Evolutionary conservation across 2,329 filamentous ascomycete species (phyloP).

Genomic region (Colletotrichum coccodes): DNA sequence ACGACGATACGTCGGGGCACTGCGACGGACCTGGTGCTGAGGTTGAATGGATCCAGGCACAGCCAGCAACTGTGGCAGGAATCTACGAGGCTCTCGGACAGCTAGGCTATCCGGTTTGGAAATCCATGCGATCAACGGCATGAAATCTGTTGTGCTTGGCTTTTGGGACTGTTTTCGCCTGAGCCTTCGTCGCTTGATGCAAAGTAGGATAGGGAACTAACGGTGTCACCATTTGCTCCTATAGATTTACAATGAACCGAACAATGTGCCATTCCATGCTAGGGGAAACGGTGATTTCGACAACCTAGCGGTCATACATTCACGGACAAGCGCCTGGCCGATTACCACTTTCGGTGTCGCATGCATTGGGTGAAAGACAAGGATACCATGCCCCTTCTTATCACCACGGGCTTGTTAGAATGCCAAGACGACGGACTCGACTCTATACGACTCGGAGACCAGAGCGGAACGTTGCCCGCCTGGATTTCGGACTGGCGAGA

Average conservation of each 20-base stretch:
- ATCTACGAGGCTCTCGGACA: neutral
- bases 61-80: neutral
- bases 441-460: slow-evolving; percentile 13
- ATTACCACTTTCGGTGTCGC: too few species aligned
- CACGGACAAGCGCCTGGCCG: too few species aligned
- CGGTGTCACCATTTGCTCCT: too few species aligned
- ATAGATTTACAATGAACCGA: too few species aligned
- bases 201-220: neutral
- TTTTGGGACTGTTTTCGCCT: neutral
- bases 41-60: neutral
- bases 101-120: neutral
- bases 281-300: too few species aligned
- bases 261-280: too few species aligned
- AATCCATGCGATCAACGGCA: too few species aligned
- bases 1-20: neutral
- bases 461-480: slow-evolving; percentile 3
- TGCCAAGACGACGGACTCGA: too few species aligned
- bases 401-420: too few species aligned
- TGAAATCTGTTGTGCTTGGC: neutral
- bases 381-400: too few species aligned
- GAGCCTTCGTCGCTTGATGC: neutral
- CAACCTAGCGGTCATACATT: too few species aligned
- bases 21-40: neutral
- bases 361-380: too few species aligned
- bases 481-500: slow-evolving; percentile 35